Evolutionary conservation across 257 asterid genomes (phyloP).

Genomic region (Cinchona pubescens): DNA sequence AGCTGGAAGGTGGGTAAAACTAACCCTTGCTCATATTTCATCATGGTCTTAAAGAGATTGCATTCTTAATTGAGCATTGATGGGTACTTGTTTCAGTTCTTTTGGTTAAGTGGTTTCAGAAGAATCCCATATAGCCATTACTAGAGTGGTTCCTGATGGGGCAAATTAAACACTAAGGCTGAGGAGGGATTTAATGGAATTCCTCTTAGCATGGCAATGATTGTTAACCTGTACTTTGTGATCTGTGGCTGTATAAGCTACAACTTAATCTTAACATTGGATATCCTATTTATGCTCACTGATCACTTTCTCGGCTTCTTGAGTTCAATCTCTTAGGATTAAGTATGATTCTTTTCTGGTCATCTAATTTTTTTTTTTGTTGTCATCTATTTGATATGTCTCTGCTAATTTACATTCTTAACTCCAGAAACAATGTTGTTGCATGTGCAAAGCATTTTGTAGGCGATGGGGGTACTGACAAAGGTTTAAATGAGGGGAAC

Average conservation of each 20-base stretch:
- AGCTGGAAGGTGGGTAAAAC: constrained; percentile 65
- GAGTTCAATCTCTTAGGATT: too few species aligned
- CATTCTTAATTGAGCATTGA: neutral
- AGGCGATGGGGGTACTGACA: constrained; percentile 83
- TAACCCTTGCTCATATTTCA: neutral
- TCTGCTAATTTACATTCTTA: constrained; percentile 34
- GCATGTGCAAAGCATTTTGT: constrained; percentile 92
- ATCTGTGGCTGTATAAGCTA: neutral
- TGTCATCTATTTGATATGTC: constrained; percentile 7
- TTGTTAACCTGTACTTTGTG: neutral
- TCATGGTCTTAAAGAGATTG: neutral
- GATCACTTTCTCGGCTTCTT: too few species aligned
- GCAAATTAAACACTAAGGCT: neutral
- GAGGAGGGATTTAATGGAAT: neutral
- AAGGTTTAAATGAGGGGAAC: constrained; percentile 79
- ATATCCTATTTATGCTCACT: too few species aligned
- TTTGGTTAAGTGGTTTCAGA: neutral
- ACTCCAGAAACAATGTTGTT: constrained; percentile 68
- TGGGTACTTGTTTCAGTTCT: neutral
- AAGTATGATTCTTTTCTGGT: neutral
- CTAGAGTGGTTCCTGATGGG: neutral
- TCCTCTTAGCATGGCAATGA: neutral
- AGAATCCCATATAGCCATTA: neutral
- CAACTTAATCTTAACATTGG: neutral
- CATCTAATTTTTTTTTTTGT: too few species aligned